Conservation (phyloP, 78 protist genomes). For the Protostelium mycophagum region DNA sequence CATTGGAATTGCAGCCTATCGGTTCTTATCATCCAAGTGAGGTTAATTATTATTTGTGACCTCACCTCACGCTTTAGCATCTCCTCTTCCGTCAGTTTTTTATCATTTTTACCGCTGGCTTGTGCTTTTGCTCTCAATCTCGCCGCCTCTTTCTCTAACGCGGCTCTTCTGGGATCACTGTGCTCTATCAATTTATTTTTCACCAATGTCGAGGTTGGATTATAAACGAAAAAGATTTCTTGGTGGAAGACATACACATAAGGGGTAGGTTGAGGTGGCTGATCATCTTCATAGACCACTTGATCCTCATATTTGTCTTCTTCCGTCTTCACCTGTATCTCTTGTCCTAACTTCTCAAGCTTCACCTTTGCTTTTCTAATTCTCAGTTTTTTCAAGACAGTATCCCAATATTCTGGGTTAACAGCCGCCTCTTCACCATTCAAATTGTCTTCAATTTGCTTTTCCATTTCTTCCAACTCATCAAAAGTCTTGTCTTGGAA, state of each 20-base stretch:
- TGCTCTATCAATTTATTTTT: too few relatives aligned
- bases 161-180: neutral
- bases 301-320: conserved; percentile 1
- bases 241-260: neutral
- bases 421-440: conserved; percentile 29
- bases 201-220: conserved; percentile 2
- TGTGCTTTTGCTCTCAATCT: neutral
- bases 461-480: conserved; percentile 51
- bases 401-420: conserved; percentile 85
- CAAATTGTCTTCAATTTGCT: conserved; percentile 25
- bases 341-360: neutral
- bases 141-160: neutral
- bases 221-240: too few relatives aligned
- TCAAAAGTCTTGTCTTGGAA: conserved; percentile 41
- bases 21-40: neutral
- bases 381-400: conserved; percentile 31
- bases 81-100: conserved; percentile 13
- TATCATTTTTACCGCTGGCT: neutral
- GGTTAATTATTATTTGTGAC: neutral
- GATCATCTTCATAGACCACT: conserved; percentile 1
- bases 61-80: neutral
- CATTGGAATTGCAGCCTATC: neutral
- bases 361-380: conserved; percentile 28
- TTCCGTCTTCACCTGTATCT: conserved; percentile 6
- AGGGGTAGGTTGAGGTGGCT: too few relatives aligned